Evolutionary conservation across 495 filamentous ascomycete genomes (phyloP).

Genomic region (Daldinia grandis): DNA sequence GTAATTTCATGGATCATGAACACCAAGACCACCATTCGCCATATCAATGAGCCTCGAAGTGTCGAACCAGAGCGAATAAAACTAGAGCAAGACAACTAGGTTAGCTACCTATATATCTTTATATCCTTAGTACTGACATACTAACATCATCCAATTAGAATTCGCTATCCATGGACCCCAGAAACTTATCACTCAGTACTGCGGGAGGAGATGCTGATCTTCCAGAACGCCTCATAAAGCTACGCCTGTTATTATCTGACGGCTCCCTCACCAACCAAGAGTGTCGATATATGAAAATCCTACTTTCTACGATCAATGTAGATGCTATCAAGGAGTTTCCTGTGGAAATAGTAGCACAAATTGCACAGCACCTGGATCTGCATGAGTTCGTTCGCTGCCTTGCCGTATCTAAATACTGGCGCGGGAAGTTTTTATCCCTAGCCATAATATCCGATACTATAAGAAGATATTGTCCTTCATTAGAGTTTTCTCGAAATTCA

Average conservation of each 20-base stretch:
- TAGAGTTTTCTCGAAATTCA: constrained; percentile 4
- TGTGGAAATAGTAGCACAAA: constrained; percentile 42
- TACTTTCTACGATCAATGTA: constrained; percentile 30
- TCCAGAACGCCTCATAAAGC: constrained; percentile 7
- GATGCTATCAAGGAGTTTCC: constrained; percentile 48
- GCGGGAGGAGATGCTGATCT: background rate
- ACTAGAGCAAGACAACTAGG: background rate
- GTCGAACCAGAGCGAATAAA: background rate
- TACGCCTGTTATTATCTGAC: constrained; percentile 21
- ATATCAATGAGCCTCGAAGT: background rate
- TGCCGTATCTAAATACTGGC: constrained; percentile 48
- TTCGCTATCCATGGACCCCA: constrained; percentile 7
- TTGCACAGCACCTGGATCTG: constrained; percentile 40
- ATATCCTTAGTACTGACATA: background rate
- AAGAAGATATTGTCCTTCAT: constrained; percentile 34
- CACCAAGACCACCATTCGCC: background rate
- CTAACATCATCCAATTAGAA: background rate
- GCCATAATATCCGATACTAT: constrained; percentile 31
- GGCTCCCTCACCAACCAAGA: constrained; percentile 37
- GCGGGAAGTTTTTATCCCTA: constrained; percentile 37
- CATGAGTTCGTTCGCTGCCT: constrained; percentile 37
- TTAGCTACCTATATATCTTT: background rate
- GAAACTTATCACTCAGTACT: background rate
- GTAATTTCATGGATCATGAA: background rate
- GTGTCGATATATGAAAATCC: constrained; percentile 35